A percentile compares a stretch with the other conserved stretches of the same genome.
Conservation (phyloP, 768 basidiomycete species). For the Xanthoconium stramineum region DNA sequence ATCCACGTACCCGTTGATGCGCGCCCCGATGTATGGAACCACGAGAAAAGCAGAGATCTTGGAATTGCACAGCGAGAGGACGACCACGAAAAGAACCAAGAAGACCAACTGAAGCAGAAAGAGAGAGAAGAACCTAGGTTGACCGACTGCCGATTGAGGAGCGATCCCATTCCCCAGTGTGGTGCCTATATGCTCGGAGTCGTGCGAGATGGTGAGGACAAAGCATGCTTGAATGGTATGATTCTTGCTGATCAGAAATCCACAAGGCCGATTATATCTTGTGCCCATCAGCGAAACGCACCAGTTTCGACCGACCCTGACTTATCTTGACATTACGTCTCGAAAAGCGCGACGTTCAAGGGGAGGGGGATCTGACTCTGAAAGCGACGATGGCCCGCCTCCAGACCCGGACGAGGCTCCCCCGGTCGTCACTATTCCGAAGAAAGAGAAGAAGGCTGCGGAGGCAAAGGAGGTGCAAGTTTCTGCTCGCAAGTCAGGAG, state of each 20-base stretch:
- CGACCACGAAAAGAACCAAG: conserved; percentile 77
- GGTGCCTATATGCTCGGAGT: conserved; percentile 76
- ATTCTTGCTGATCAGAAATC: conserved; percentile 8
- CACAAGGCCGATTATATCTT: conserved; percentile 65
- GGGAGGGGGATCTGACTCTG: conserved; percentile 54
- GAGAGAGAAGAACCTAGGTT: conserved; percentile 61
- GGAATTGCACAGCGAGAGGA: conserved; percentile 68
- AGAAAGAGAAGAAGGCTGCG: conserved; percentile 58
- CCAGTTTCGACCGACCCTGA: conserved; percentile 79
- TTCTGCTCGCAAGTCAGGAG: conserved; percentile 59
- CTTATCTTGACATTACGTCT: conserved; percentile 72
- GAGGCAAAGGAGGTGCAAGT: conserved; percentile 78
- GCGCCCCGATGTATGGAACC: conserved; percentile 77
- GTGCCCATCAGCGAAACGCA: conserved; percentile 77
- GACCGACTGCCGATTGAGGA: conserved; percentile 66
- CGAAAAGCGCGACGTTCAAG: conserved; percentile 56
- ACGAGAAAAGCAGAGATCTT: conserved; percentile 62
- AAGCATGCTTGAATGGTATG: neutral
- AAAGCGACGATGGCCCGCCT: conserved; percentile 76
- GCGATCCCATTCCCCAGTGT: conserved; percentile 64
- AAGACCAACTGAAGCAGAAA: conserved; percentile 41
- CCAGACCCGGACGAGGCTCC: conserved; percentile 73
- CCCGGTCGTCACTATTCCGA: conserved; percentile 37
- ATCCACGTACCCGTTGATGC: conserved; percentile 81
- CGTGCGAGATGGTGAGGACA: conserved; percentile 59